Evolutionary conservation across 2,329 filamentous ascomycete genomes (phyloP).

Genomic region (Immersiporthe knoxdaviesiana): DNA sequence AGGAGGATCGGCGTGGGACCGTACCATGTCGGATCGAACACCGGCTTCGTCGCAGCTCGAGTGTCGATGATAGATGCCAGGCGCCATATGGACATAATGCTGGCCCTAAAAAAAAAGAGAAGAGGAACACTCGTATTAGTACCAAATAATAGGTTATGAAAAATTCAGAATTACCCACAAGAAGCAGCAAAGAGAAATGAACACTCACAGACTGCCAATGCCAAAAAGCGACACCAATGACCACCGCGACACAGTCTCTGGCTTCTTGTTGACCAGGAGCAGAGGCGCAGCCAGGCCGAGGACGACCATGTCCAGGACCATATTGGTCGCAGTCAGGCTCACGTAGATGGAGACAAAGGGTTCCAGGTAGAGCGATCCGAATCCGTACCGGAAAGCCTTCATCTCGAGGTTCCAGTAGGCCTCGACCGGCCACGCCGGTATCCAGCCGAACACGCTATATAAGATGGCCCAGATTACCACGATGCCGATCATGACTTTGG

Average conservation of each 20-base stretch:
- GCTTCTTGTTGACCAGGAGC: constrained; percentile 34
- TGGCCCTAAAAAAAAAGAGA: constrained; percentile 33
- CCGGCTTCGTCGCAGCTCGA: constrained; percentile 39
- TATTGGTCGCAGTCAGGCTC: constrained; percentile 38
- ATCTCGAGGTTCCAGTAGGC: constrained; percentile 38
- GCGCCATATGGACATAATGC: constrained; percentile 39
- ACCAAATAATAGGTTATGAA: too few species aligned
- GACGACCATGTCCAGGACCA: constrained; percentile 38
- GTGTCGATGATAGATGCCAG: constrained; percentile 37
- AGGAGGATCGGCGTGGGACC: constrained; percentile 40
- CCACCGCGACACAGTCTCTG: constrained; percentile 36
- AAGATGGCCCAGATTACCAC: constrained; percentile 38
- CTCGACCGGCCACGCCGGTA: constrained; percentile 38
- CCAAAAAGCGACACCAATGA: constrained; percentile 36
- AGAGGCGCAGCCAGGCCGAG: constrained; percentile 39
- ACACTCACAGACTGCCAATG: constrained; percentile 39
- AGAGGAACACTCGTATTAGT: not conserved
- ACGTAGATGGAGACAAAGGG: constrained; percentile 37
- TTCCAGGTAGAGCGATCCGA: constrained; percentile 35
- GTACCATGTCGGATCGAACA: constrained; percentile 44
- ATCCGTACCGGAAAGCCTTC: constrained; percentile 35
- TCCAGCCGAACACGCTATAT: constrained; percentile 39
- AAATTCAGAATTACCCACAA: too few species aligned
- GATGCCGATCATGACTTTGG: constrained; percentile 33
- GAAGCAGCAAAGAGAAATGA: too few species aligned